phyloP scores from a whole-genome alignment of 345 rosid genomes.

The Eucalyptus curtisii region DNA sequence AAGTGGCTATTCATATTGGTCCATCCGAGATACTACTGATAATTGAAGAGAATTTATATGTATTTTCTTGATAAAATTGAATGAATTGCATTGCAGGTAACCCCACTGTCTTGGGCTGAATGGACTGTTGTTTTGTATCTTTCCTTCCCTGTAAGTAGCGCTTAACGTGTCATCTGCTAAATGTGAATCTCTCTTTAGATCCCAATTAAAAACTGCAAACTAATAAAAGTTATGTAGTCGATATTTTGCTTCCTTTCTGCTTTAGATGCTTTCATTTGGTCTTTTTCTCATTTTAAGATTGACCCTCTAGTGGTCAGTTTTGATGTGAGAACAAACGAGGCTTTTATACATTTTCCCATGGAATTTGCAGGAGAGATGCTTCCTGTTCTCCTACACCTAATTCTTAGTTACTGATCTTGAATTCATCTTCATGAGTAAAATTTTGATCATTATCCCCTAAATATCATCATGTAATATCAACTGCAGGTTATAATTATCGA shows the following conservation, averaged over 20 bases:
- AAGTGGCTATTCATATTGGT: constrained; percentile 17
- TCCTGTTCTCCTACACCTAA: not conserved
- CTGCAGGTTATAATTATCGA: constrained; percentile 86
- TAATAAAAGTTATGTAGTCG: not conserved
- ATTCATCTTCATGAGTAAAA: not conserved
- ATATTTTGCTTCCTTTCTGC: not conserved
- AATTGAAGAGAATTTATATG: not conserved
- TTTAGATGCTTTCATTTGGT: not conserved
- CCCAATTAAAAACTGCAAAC: not conserved
- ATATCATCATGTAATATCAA: not conserved
- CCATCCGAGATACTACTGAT: not conserved
- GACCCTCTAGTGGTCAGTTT: not conserved
- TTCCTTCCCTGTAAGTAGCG: constrained; percentile 77
- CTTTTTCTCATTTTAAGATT: not conserved
- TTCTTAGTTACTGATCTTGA: not conserved
- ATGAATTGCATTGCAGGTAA: constrained; percentile 50
- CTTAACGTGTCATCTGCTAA: not conserved
- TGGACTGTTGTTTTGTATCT: constrained; percentile 83
- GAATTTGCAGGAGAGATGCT: not conserved
- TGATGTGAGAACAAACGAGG: not conserved
- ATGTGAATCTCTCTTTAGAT: not conserved
- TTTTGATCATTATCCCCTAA: not conserved
- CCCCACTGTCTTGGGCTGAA: constrained; percentile 88
- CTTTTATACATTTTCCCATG: not conserved
- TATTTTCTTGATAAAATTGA: not conserved